Conservation (phyloP, 495 filamentous ascomycete genomes). For the Durotheca rogersii region DNA sequence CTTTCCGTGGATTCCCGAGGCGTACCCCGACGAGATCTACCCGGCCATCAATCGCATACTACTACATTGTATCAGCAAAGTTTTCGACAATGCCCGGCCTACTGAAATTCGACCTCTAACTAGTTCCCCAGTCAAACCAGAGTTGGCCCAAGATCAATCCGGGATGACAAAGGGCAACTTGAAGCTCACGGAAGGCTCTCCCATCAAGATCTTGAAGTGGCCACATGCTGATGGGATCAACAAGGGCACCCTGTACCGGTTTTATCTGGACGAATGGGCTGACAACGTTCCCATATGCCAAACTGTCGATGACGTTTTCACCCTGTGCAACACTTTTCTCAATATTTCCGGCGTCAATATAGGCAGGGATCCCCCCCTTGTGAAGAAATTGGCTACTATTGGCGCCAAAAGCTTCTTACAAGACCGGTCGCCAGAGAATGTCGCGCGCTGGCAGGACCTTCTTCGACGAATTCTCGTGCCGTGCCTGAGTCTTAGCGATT, state of each 20-base stretch:
- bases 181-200: slow-evolving; percentile 53
- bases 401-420: slow-evolving; percentile 69
- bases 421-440: slow-evolving; percentile 69
- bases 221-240: slow-evolving; percentile 74
- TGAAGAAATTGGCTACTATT: slow-evolving; percentile 78
- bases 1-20: slow-evolving; percentile 87
- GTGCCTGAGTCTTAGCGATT: slow-evolving; percentile 75
- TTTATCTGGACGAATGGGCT: slow-evolving; percentile 97
- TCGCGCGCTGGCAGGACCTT: slow-evolving; percentile 72
- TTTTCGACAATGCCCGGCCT: slow-evolving; percentile 42
- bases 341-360: slow-evolving; percentile 85
- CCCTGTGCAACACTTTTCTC: slow-evolving; percentile 79
- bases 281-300: slow-evolving; percentile 92
- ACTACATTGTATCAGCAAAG: slow-evolving; percentile 66
- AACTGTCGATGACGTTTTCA: slow-evolving; percentile 84
- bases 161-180: slow-evolving; percentile 66
- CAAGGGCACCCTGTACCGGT: slow-evolving; percentile 75
- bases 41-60: slow-evolving; percentile 74
- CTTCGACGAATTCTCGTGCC: slow-evolving; percentile 82
- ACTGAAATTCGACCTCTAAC: slow-evolving; percentile 24
- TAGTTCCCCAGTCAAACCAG: slow-evolving; percentile 19
- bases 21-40: slow-evolving; percentile 71
- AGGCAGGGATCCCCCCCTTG: slow-evolving; percentile 74
- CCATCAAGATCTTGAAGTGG: slow-evolving; percentile 70
- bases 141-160: slow-evolving; percentile 55